phyloP scores from a whole-genome alignment of 2,329 filamentous ascomycete genomes.

The Paraphoma chrysanthemicola region DNA sequence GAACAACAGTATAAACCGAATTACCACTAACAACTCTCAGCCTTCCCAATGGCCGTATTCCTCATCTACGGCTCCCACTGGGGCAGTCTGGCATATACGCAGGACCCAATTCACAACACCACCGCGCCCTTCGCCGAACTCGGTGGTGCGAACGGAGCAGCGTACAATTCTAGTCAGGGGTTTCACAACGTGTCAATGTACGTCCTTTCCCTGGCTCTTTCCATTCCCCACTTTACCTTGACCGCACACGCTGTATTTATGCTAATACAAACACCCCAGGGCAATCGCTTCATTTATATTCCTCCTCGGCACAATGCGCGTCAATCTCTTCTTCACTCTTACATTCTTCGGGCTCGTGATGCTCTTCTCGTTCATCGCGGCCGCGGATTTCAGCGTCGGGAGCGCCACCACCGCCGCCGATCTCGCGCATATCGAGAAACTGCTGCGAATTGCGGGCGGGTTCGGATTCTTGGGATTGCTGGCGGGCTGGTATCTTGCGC shows the following conservation, averaged over 20 bases:
- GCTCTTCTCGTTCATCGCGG: conserved; percentile 26
- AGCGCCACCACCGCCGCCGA: conserved; percentile 17
- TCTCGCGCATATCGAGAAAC: conserved; percentile 17
- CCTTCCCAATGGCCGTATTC: conserved; percentile 32
- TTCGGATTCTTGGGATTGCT: conserved; percentile 25
- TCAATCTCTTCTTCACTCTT: conserved; percentile 23
- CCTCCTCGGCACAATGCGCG: conserved; percentile 24
- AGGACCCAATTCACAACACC: conserved; percentile 24
- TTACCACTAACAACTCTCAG: not conserved
- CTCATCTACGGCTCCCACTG: conserved; percentile 29
- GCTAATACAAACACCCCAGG: conserved; percentile 11
- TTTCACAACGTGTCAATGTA: conserved; percentile 31
- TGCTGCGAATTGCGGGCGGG: conserved; percentile 20
- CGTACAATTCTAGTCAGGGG: conserved; percentile 28
- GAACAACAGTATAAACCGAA: not conserved
- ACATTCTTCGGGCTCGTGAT: conserved; percentile 27
- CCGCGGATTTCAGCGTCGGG: conserved; percentile 20
- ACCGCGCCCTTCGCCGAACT: conserved; percentile 17
- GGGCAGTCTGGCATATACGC: conserved; percentile 26
- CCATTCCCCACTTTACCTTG: too few species aligned
- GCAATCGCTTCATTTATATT: conserved; percentile 24
- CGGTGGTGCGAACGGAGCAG: conserved; percentile 22
- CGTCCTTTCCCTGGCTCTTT: not conserved
- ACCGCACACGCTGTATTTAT: too few species aligned
- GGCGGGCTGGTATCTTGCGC: conserved; percentile 26